Percentiles rank a stretch among this genome's conserved stretches.
These are phyloP conservation scores for Stromatinia cepivora DNA, from an alignment of 2,329 filamentous ascomycete species.

Conservation along the genomic window DNA sequence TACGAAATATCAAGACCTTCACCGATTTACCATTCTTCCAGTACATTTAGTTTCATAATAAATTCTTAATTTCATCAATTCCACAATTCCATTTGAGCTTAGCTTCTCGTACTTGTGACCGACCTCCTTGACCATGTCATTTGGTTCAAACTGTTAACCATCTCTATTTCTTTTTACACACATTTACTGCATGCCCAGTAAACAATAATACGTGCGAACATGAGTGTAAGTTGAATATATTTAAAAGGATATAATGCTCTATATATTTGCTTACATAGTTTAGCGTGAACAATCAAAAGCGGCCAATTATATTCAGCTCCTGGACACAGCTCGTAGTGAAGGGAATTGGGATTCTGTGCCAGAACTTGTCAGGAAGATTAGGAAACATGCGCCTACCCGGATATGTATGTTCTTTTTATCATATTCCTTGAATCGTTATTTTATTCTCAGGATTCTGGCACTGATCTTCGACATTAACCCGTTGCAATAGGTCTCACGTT, in stretches of 20 bases:
- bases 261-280: conserved; percentile 15
- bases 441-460: neutral
- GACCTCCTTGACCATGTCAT: conserved; percentile 23
- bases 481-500: conserved; percentile 61
- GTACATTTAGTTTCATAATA: neutral
- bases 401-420: conserved; percentile 62
- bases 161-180: neutral
- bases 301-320: conserved; percentile 73
- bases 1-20: neutral
- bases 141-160: conserved; percentile 20
- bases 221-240: conserved; percentile 34
- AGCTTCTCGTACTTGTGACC: conserved; percentile 9
- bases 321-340: conserved; percentile 85
- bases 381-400: conserved; percentile 86
- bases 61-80: neutral
- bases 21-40: neutral
- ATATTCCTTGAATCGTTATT: neutral
- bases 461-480: conserved; percentile 28
- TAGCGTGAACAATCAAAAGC: conserved; percentile 66
- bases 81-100: conserved; percentile 13
- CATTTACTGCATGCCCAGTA: conserved; percentile 1
- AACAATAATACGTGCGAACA: conserved; percentile 29
- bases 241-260: neutral
- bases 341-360: conserved; percentile 84
- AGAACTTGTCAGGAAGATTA: conserved; percentile 88